Percentiles rank a stretch among this genome's conserved stretches.
phyloP scores from a whole-genome alignment of 306 rosid species.

The Albizia julibrissin region DNA sequence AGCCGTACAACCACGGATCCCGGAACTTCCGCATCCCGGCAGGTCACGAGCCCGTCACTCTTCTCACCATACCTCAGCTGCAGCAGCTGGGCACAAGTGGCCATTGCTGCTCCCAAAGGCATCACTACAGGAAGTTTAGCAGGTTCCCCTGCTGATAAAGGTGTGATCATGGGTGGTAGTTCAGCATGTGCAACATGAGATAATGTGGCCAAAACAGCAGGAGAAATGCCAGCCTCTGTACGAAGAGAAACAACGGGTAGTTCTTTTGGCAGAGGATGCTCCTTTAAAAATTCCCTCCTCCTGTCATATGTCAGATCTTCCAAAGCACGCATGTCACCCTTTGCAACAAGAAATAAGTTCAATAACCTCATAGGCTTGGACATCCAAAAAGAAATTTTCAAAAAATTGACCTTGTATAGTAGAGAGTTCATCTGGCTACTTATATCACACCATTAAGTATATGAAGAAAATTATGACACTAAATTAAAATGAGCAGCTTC shows the following conservation, averaged over 20 bases:
- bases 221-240: conserved; percentile 86
- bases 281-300: conserved; percentile 73
- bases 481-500: background rate
- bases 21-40: conserved; percentile 93
- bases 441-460: background rate
- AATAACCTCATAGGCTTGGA: background rate
- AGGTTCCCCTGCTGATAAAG: conserved; percentile 55
- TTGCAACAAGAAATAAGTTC: conserved; percentile 36
- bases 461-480: background rate
- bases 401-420: background rate
- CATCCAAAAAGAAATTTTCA: background rate
- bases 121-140: conserved; percentile 82
- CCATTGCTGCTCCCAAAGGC: conserved; percentile 96
- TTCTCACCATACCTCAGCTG: conserved; percentile 86
- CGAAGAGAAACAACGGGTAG: conserved; percentile 77
- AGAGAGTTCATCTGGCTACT: background rate
- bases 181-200: conserved; percentile 95
- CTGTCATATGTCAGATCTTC: conserved; percentile 94
- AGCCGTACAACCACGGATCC: conserved; percentile 90
- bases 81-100: conserved; percentile 93
- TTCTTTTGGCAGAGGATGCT: conserved; percentile 76
- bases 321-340: conserved; percentile 97
- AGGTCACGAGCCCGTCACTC: conserved; percentile 91
- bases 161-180: conserved; percentile 64
- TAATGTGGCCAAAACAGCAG: conserved; percentile 77